Base-by-base conservation (phyloP, 129 eudicot species). In the Artemisia argyi region DNA sequence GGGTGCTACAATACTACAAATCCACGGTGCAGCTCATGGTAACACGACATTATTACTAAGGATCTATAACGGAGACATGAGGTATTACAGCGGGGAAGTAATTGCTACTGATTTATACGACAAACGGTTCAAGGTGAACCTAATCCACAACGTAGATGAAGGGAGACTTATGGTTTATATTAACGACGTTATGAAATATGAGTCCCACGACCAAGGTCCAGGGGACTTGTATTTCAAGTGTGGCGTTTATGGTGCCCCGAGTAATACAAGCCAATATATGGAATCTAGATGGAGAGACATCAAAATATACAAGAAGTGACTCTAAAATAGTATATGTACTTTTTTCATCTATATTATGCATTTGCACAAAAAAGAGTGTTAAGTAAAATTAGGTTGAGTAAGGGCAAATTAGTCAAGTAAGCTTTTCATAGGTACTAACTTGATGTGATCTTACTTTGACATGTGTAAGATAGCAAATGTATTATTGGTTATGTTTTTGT, bases 211-310 rank as follows among this genome's bases (percentile, higher is more conserved):
- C 47, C 62, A 73, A 57, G 88, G 88, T 35, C 82, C 73, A 0
- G 85, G 84, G 18, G 65, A 80, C 61, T 80, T 76, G 57, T 69
- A 84, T 19, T 84, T 84, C 42, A 84, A 84, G 49, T 84, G 82
- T 24, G 85, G 88, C 26, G 88, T 84, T 76, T 80, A 84, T 76
- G 82, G 80, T 10, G 85, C 82, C 9, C 77, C 82, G 0, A 71
- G 69, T 1, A 73, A 66, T 62, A 75, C 71, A 12, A 84, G 82
- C 52, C 66, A 54, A 47, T 80, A 77, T 61, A 84, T 84, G 88
- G 88, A 84, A 73, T 80, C 88, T 1, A 73, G 85, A 30, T 84
- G 85, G 85, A 80, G 78, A 46, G 78, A 80, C 46, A 77, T 80
- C 61, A 76, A 73, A 26, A 68, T 84, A 10, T 80, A 73, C 55